Percentiles rank a stretch among this genome's conserved stretches.
phyloP scores from a whole-genome alignment of 2,329 filamentous ascomycete species.

The Zasmidium angulare region DNA sequence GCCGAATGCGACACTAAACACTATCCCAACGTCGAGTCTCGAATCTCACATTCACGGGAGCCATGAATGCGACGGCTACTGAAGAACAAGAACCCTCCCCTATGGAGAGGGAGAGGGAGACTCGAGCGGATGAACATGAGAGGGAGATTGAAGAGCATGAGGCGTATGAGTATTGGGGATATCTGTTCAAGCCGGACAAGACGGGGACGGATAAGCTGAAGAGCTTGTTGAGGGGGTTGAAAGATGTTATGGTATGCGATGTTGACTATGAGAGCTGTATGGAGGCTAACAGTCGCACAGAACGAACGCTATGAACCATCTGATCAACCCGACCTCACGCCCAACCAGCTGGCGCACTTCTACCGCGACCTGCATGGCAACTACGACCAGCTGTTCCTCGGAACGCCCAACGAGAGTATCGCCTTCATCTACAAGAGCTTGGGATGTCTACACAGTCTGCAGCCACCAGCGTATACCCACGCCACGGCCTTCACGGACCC shows the following conservation, averaged over 20 bases:
- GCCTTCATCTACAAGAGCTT: conserved; percentile 91
- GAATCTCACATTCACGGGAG: too few species aligned
- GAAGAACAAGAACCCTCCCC: background rate
- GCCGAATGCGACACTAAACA: background rate
- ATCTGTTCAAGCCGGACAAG: conserved; percentile 53
- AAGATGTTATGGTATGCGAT: conserved; percentile 44
- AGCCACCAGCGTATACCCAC: conserved; percentile 53
- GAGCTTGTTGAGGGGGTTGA: conserved; percentile 47
- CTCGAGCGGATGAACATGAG: conserved; percentile 25
- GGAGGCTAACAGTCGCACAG: conserved; percentile 26
- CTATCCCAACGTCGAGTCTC: background rate
- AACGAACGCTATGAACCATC: conserved; percentile 44
- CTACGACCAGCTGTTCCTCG: conserved; percentile 68
- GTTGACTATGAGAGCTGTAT: too few species aligned
- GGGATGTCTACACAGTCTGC: conserved; percentile 84
- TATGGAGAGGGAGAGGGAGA: conserved; percentile 1
- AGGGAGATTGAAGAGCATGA: conserved; percentile 37
- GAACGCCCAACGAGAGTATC: conserved; percentile 70
- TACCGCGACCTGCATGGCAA: conserved; percentile 49
- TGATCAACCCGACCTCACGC: conserved; percentile 48
- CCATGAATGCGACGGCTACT: background rate
- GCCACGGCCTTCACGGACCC: conserved; percentile 69
- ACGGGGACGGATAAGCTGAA: conserved; percentile 50
- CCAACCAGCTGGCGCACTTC: conserved; percentile 50
- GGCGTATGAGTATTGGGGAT: conserved; percentile 52